A percentile compares a stretch with the other conserved stretches of the same genome.
Evolutionary conservation across 768 basidiomycete species (phyloP).

Genomic region (Rhodosporidiobolus sp.): DNA sequence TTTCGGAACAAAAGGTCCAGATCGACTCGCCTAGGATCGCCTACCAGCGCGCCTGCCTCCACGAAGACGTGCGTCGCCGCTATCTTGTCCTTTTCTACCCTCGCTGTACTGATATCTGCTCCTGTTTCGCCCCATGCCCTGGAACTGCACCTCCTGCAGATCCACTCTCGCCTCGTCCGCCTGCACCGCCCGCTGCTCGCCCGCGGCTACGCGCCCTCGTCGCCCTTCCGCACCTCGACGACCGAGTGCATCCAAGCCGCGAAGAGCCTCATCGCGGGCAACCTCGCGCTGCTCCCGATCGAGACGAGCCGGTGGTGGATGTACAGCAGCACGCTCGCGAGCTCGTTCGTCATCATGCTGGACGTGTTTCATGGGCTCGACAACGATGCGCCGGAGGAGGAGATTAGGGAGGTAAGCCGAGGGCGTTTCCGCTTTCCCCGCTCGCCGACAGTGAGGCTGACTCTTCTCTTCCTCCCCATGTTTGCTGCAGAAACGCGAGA

Average conservation of each 20-base stretch:
- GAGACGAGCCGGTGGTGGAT: constrained; percentile 32
- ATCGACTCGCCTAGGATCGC: neutral
- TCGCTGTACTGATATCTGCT: neutral
- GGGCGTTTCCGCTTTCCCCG: neutral
- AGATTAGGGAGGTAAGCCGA: constrained; percentile 19
- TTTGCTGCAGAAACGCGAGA: constrained; percentile 18
- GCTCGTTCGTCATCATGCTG: constrained; percentile 36
- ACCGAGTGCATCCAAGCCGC: constrained; percentile 32
- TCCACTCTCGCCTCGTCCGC: constrained; percentile 38
- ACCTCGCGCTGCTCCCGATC: constrained; percentile 26
- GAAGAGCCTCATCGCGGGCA: constrained; percentile 28
- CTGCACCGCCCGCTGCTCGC: constrained; percentile 39
- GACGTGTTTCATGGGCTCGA: constrained; percentile 41
- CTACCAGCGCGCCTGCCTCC: constrained; percentile 31
- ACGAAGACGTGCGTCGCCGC: constrained; percentile 19
- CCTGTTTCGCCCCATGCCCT: neutral
- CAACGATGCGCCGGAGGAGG: constrained; percentile 19
- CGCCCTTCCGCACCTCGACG: constrained; percentile 28
- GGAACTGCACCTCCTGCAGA: neutral
- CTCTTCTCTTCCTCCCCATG: too few species aligned
- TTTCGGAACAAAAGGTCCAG: neutral
- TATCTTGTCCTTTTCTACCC: neutral
- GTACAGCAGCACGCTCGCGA: constrained; percentile 35
- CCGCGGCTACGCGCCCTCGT: constrained; percentile 31
- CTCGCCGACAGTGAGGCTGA: neutral